phyloP scores from a whole-genome alignment of 441 rosid species.

The Arabidopsis hybrid region DNA sequence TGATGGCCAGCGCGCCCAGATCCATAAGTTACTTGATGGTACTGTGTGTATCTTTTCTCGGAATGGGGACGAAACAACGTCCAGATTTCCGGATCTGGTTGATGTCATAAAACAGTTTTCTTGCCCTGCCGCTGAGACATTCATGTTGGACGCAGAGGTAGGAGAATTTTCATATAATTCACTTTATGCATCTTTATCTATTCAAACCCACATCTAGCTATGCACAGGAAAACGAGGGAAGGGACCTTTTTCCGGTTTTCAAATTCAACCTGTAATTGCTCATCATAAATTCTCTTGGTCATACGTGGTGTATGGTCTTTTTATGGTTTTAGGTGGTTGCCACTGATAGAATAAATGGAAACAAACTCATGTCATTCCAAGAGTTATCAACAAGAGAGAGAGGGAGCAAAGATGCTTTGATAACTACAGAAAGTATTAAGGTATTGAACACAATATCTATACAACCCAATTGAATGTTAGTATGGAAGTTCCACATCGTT shows the following conservation, averaged over 20 bases:
- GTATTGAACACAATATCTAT: conserved; percentile 45
- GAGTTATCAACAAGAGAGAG: conserved; percentile 90
- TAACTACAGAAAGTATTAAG: conserved; percentile 70
- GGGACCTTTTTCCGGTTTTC: conserved; percentile 2
- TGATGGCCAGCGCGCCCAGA: conserved; percentile 96
- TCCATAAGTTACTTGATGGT: conserved; percentile 74
- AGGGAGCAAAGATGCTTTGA: conserved; percentile 73
- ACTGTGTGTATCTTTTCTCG: conserved; percentile 74
- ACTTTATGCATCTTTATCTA: background rate
- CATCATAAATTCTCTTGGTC: no score
- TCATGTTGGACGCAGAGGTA: conserved; percentile 93
- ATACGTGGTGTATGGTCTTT: no score
- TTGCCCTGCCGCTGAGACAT: conserved; percentile 65
- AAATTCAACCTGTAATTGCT: background rate
- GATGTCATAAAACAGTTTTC: conserved; percentile 60
- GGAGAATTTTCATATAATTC: conserved; percentile 31
- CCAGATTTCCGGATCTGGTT: conserved; percentile 83
- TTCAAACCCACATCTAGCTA: background rate
- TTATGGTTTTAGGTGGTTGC: conserved; percentile 66
- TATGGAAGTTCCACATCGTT: background rate
- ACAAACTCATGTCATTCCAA: conserved; percentile 91
- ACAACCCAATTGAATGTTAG: background rate
- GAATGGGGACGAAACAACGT: conserved; percentile 89
- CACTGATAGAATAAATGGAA: conserved; percentile 73
- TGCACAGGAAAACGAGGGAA: background rate